phyloP scores from a whole-genome alignment of 2,329 filamentous ascomycete species.

The Sporothrix pseudoabietina region DNA sequence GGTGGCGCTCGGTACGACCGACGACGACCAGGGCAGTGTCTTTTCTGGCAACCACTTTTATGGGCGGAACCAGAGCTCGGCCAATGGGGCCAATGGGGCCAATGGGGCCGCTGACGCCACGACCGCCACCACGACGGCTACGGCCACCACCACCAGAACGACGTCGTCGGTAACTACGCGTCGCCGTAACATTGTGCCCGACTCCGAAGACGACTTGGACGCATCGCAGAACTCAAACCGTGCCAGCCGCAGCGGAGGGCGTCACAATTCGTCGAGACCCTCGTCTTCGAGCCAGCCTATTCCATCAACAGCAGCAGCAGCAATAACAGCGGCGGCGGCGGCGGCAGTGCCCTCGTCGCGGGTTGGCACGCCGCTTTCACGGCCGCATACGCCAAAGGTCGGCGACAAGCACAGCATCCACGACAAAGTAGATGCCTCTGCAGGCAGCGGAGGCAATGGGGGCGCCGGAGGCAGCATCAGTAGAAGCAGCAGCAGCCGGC shows the following conservation, averaged over 20 bases:
- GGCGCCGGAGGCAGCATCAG: not conserved
- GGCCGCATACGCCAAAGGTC: conserved; percentile 10
- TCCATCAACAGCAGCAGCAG: not conserved
- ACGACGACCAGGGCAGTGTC: conserved; percentile 27
- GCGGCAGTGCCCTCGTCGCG: not conserved
- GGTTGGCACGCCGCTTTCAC: conserved; percentile 13
- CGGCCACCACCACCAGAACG: not conserved
- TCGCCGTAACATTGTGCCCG: conserved; percentile 25
- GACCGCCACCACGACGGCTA: not conserved
- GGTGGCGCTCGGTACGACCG: conserved; percentile 23
- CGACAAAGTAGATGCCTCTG: not conserved
- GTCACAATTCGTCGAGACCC: not conserved
- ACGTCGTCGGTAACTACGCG: not conserved
- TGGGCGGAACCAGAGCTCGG: not conserved
- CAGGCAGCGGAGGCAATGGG: not conserved
- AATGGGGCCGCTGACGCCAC: not conserved
- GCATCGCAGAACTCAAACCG: not conserved
- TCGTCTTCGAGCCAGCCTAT: not conserved
- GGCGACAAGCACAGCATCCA: not conserved
- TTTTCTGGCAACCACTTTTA: conserved; percentile 26
- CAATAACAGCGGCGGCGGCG: not conserved
- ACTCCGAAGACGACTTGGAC: conserved; percentile 31
- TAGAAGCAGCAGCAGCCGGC: not conserved
- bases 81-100: not conserved
- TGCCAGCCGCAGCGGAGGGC: not conserved